Base-by-base conservation (phyloP, 2,329 filamentous ascomycete genomes). In the Pseudogymnoascus sp. region DNA sequence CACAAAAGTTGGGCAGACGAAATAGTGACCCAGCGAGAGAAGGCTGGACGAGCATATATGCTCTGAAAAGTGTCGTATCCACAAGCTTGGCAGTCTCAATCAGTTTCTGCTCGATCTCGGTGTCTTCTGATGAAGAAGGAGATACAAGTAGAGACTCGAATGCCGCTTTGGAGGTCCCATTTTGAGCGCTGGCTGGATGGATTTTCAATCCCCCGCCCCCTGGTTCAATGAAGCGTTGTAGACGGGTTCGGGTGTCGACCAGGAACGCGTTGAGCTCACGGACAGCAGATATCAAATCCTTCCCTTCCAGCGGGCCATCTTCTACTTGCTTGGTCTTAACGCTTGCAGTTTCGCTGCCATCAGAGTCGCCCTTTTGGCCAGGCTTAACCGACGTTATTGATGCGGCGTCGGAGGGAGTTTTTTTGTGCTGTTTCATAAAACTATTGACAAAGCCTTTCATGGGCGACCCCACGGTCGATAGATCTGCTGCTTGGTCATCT, bases 1-100 rank as follows among this genome's bases (percentile, higher is more conserved):
- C 93, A 74, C 95, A 97, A 73, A 97, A 97, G 74, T 99, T 99
- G 72, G 93, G 88, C 61, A 97, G 91, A 23, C 95, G 91, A 78
- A 99, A 97, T 0, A 99, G 82, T 0, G 93, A 91, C 1, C 90
- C 90, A 3, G 92, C 92, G 10, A 99, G 80, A 5, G 88, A 86
- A 4, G 95, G 93, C 6, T 87, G 87, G 3, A 89, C 91, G 71
- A 93, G 91, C 93, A 99, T 97, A 75, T 96, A 96, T 0, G 91
- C 89, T 14, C 93, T 86, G 79, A 99, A 97, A 0, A 99, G 82
- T 0, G 93, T 93, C 0, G 95, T 99, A 72, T 99, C 95, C 5
- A 97, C 91, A 2, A 97, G 78, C 60, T 85, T 87, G 37, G 95
- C 96, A 1, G 89, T 91, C 39, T 87, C 82, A 11, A 86, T 83